Conservation (phyloP, 1,284 basidiomycete species). For the Tylopilus sp. region DNA sequence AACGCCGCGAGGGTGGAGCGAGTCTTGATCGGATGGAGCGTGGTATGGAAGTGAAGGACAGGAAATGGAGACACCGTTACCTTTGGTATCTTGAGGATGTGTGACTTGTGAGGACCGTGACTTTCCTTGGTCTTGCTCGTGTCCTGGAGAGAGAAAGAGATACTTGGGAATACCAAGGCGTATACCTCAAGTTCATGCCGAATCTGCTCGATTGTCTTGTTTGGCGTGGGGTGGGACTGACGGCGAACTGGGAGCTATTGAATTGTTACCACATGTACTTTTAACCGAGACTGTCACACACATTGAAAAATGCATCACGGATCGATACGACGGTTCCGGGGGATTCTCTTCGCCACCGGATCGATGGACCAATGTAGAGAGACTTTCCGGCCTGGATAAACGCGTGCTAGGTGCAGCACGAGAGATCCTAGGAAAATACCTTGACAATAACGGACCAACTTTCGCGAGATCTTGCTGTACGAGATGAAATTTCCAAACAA, state of each 20-base stretch:
- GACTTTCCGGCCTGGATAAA: slow-evolving; percentile 51
- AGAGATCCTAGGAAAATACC: slow-evolving; percentile 37
- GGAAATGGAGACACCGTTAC: slow-evolving; percentile 36
- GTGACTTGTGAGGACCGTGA: slow-evolving; percentile 36
- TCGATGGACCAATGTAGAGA: slow-evolving; percentile 67
- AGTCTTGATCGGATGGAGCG: slow-evolving; percentile 43
- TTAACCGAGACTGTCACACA: slow-evolving; percentile 34
- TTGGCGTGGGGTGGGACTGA: slow-evolving; percentile 54
- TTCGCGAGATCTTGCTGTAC: slow-evolving; percentile 51
- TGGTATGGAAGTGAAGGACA: slow-evolving; percentile 11
- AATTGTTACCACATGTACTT: slow-evolving; percentile 12
- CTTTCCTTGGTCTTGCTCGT: slow-evolving; percentile 36
- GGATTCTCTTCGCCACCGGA: slow-evolving; percentile 64
- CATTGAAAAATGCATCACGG: slow-evolving; percentile 83
- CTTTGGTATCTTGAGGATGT: slow-evolving; percentile 58
- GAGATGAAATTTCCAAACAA: slow-evolving; percentile 74
- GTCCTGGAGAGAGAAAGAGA: slow-evolving; percentile 68
- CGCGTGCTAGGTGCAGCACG: slow-evolving; percentile 2
- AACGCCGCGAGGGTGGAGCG: slow-evolving; percentile 59
- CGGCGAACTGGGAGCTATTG: slow-evolving; percentile 73
- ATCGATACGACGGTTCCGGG: slow-evolving; percentile 76
- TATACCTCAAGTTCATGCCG: slow-evolving; percentile 67
- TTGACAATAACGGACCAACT: slow-evolving; percentile 73
- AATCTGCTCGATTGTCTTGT: slow-evolving; percentile 58
- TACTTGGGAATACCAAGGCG: slow-evolving; percentile 65